phyloP scores from a whole-genome alignment of 176 grass and related monocot genomes.

The Urochloa ruziziensis region DNA sequence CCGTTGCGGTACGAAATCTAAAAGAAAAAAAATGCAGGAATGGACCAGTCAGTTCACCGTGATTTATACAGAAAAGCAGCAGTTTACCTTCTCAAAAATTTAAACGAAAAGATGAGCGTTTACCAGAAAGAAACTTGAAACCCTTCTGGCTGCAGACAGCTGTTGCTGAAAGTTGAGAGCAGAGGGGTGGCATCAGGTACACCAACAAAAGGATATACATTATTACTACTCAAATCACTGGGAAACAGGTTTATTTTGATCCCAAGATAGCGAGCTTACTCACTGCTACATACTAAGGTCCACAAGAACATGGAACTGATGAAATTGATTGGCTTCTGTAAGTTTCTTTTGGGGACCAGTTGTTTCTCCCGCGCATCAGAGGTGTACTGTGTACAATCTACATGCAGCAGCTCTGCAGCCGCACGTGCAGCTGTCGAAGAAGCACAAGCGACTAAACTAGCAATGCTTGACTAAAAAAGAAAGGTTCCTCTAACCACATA shows the following conservation, averaged over 20 bases:
- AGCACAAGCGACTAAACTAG: too few relatives aligned
- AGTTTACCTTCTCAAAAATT: background rate
- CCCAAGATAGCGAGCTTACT: background rate
- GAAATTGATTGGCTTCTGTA: background rate
- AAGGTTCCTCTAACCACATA: too few relatives aligned
- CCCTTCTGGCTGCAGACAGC: conserved; percentile 46
- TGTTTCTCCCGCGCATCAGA: background rate
- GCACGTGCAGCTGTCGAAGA: too few relatives aligned
- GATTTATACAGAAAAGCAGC: background rate
- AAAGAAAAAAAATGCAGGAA: background rate
- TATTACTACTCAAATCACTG: background rate
- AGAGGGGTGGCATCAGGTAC: conserved; percentile 1
- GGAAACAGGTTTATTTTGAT: background rate
- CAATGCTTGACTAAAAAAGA: too few relatives aligned
- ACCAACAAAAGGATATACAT: background rate
- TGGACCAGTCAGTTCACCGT: background rate
- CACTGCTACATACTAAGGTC: background rate
- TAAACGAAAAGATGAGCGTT: background rate
- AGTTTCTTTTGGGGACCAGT: background rate
- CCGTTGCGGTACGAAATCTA: conserved; percentile 86
- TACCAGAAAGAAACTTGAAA: conserved; percentile 89
- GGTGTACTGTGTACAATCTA: too few relatives aligned
- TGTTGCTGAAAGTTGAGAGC: conserved; percentile 54
- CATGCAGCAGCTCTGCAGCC: too few relatives aligned
- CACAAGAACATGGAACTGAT: background rate